Evolutionary conservation across 2,329 filamentous ascomycete genomes (phyloP).

Genomic region (Penicillium brevicompactum): DNA sequence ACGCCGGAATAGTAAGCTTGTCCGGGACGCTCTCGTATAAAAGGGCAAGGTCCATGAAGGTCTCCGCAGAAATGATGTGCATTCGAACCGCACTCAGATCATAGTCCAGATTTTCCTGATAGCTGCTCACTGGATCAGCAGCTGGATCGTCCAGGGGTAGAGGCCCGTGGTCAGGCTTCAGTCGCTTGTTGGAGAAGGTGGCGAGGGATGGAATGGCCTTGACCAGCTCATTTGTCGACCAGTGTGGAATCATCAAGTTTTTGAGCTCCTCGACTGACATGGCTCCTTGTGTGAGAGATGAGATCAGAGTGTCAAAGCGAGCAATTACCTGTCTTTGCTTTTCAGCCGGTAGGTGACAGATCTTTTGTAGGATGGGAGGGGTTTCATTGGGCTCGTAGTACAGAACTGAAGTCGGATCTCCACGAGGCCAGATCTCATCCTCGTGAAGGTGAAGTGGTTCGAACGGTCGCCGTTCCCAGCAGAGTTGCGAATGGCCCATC

Average conservation of each 20-base stretch:
- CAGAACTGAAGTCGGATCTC: slow-evolving; percentile 33
- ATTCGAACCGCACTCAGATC: slow-evolving; percentile 35
- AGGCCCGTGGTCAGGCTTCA: slow-evolving; percentile 28
- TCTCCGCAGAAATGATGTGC: slow-evolving; percentile 30
- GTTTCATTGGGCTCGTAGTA: slow-evolving; percentile 38
- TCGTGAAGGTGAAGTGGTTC: slow-evolving; percentile 65
- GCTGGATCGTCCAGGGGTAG: slow-evolving; percentile 22
- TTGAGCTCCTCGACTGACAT: slow-evolving; percentile 33
- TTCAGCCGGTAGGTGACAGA: slow-evolving; percentile 17
- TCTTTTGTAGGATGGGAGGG: slow-evolving; percentile 21
- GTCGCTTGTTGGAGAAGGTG: slow-evolving; percentile 29
- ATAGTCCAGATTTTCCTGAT: slow-evolving; percentile 37
- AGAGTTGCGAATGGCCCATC: slow-evolving; percentile 56
- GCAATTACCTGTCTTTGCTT: slow-evolving; percentile 21
- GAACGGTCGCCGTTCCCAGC: slow-evolving; percentile 70
- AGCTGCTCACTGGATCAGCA: slow-evolving; percentile 23
- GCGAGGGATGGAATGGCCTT: slow-evolving; percentile 36
- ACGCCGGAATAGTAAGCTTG: slow-evolving; percentile 22
- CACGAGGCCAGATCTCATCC: slow-evolving; percentile 68
- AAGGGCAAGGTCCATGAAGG: slow-evolving; percentile 39
- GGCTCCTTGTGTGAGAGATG: slow-evolving; percentile 26
- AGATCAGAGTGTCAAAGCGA: slow-evolving; percentile 29
- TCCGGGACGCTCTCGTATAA: slow-evolving; percentile 38
- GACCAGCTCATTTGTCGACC: slow-evolving; percentile 34
- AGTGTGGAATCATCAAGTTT: slow-evolving; percentile 32